Base-by-base conservation (phyloP, 768 basidiomycete species). In the Collybia nuda region DNA sequence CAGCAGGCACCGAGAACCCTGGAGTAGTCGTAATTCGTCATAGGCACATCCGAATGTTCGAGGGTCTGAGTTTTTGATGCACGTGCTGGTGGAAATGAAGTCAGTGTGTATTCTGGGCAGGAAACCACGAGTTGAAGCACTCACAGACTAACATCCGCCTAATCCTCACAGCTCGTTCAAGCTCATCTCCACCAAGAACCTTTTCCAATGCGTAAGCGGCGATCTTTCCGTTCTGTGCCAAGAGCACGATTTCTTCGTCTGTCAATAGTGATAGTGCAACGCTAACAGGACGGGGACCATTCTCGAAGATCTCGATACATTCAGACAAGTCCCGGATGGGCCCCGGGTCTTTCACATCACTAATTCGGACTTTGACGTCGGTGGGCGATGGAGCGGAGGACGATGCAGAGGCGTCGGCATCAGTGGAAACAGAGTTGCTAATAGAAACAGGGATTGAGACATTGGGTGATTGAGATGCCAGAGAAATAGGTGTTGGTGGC, bases 191-290 rank as follows among this genome's bases (percentile, higher is more conserved):
- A 5, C 77, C 93, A n/a, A 98, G 69, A 24, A 93, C 85, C 74
- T 98, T 98, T 73, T 99, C 97, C 50, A 98, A 70, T 22, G 92
- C 90, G 67, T 99, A 98, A n/a, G 90, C 80, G 0, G 90, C 88
- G 49, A 98, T 88, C 81, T 96, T 97, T 24, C 94, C 93, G 54
- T 85, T 86, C 72, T 95, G 92, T 2, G 86, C 80, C 40, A 99
- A 76, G 50, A 93, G 47, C 48, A 98, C 86, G 39, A 99, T 76
- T 68, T 98, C 97, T 63, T 98, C 96, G 58, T 99, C 93, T 46
- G 81, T 89, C 61, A 99, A 69, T 56, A 81, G 73, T 39, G 78
- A 69, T 45, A 90, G 60, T 18, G 81, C 73, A 8, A 68, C 72
- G 19, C 80, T 77, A 6, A 83, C 73, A 3, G 86, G 82, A 46